These are phyloP conservation scores for Bipolaris victoriae DNA, from an alignment of 2,329 filamentous ascomycete genomes.

Conservation along the genomic window DNA sequence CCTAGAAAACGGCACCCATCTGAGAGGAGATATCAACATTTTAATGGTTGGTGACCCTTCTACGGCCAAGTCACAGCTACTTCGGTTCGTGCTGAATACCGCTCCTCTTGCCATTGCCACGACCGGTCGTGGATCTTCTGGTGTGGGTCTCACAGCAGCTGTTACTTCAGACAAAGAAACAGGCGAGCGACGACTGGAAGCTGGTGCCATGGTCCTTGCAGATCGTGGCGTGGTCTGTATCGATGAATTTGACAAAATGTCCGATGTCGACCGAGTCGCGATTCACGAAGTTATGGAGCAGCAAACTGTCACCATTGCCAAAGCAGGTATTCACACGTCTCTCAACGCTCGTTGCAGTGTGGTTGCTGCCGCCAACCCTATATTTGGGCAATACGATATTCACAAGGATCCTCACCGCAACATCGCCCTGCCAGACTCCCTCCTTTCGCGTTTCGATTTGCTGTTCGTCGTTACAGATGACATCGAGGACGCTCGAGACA, in stretches of 20 bases:
- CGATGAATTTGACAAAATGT: constrained; percentile 99
- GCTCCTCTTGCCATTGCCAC: constrained; percentile 96
- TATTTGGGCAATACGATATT: constrained; percentile 97
- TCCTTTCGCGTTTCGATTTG: constrained; percentile 97
- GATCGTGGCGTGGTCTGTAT: constrained; percentile 98
- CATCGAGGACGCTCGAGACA: constrained; percentile 90
- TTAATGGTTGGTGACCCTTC: constrained; percentile 99
- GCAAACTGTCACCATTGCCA: constrained; percentile 98
- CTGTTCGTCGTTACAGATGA: constrained; percentile 98
- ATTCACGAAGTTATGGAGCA: constrained; percentile 99
- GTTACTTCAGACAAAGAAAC: constrained; percentile 98
- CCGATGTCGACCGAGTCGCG: constrained; percentile 93
- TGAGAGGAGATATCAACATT: constrained; percentile 98
- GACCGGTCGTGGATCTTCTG: constrained; percentile 93
- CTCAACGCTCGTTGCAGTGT: constrained; percentile 97
- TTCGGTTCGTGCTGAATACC: constrained; percentile 96
- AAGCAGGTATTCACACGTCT: constrained; percentile 97
- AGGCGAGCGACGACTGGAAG: constrained; percentile 90
- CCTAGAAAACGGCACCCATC: constrained; percentile 93
- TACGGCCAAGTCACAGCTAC: constrained; percentile 96
- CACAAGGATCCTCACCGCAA: constrained; percentile 99
- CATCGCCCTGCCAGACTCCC: constrained; percentile 93
- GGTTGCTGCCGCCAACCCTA: constrained; percentile 93
- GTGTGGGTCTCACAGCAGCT: constrained; percentile 95
- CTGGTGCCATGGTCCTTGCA: constrained; percentile 97